These are phyloP conservation scores for Yarrowia sp. DNA, from an alignment of 805 yeast genomes.

Conservation along the genomic window DNA sequence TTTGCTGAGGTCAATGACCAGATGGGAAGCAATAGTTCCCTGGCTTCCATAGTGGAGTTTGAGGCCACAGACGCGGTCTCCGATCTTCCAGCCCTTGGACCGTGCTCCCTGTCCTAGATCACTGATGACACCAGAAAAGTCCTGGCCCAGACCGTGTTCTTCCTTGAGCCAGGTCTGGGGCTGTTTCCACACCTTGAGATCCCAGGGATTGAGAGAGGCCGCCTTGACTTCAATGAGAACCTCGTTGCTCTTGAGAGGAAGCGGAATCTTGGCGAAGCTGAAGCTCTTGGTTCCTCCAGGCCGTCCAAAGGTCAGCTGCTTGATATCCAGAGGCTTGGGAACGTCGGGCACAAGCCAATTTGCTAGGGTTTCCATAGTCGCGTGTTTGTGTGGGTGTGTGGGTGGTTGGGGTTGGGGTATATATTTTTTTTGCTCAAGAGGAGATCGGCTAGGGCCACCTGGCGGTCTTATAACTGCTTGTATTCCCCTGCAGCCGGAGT, in stretches of 20 bases:
- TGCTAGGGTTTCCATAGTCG: constrained; percentile 11
- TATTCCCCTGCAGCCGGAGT: constrained; percentile 8
- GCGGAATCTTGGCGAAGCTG: constrained; percentile 51
- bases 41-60: constrained; percentile 49
- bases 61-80: constrained; percentile 65
- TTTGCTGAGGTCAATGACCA: constrained; percentile 50
- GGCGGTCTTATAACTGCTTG: constrained; percentile 11
- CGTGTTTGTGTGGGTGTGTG: neutral
- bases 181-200: constrained; percentile 56
- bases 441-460: constrained; percentile 3
- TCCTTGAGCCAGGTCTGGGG: constrained; percentile 44
- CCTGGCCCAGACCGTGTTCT: constrained; percentile 67
- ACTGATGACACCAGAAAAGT: constrained; percentile 58
- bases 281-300: constrained; percentile 35
- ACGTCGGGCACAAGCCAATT: constrained; percentile 7
- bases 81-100: constrained; percentile 44
- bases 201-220: constrained; percentile 64
- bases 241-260: constrained; percentile 48
- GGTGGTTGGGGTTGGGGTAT: neutral
- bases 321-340: constrained; percentile 27
- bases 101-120: constrained; percentile 50
- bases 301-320: constrained; percentile 29
- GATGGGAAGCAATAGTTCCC: constrained; percentile 58
- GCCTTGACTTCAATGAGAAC: constrained; percentile 57
- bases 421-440: neutral